Base-by-base conservation (phyloP, 352 stramenopile species). In the Phytophthora vignae region DNA sequence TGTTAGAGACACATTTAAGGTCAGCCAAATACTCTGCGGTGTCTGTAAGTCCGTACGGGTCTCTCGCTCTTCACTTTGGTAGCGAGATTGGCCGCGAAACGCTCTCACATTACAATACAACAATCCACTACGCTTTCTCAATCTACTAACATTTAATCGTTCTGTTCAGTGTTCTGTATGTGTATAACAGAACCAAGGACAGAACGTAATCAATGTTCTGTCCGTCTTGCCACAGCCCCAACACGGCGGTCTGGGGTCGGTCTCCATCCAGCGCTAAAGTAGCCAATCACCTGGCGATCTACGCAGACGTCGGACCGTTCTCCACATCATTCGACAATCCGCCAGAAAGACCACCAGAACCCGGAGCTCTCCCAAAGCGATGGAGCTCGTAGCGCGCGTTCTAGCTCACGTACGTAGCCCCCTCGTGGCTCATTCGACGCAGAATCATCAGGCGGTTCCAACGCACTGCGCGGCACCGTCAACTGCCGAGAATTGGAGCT, bases 381-480 rank as follows among this genome's bases (percentile, higher is more conserved):
- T 82, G 75, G 63, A 68, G 44, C 33, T 68, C 12, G 19, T 73
- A 12, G 36, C 58, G 27, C 75, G 67, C 31, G 33, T 70, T 62
- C 58, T 79, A 46, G 75, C 71, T 4, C 75, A 82, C 31, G 75
- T 82, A 75, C 38, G 75, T 67, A 27, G n/a, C 19, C 19, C 10
- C 38, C 3, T 22, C 17, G 1, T 53, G 22, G 10, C 4, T 15
- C 25, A 15, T 25, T 17, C 12, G 27, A 71, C 14, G 22, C 46
- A 10, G 21, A 27, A 49, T 11, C 42, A 11, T 21, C 2, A 11
- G 22, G 4, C 31, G 52, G 48, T n/a, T 60, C n/a, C 25, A 69
- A 65, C 11, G 44, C 25, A 56, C 4, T 27, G 10, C 11, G 19
- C 4, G 7, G 11, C 31, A 27, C 0, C 46, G 8, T 46, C 11